These are phyloP conservation scores for Termitomyces sp. DNA, from an alignment of 768 basidiomycete genomes.

Conservation along the genomic window DNA sequence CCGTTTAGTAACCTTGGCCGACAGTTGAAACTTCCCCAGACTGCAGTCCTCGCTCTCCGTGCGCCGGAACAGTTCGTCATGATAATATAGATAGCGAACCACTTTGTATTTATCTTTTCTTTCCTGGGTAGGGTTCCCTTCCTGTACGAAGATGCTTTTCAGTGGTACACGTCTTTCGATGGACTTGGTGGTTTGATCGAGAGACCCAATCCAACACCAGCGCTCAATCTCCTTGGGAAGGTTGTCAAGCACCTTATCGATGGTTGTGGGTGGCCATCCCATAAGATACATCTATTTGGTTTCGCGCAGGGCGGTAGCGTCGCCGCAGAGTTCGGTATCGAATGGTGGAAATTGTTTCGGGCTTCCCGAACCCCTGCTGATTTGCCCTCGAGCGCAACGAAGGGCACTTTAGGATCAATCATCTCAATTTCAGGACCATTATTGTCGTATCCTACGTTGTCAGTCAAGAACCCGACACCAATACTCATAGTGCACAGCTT, in stretches of 20 bases:
- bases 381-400: slow-evolving; percentile 16
- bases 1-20: slow-evolving; percentile 76
- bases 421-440: slow-evolving; percentile 71
- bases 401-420: slow-evolving; percentile 55
- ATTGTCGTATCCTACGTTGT: slow-evolving; percentile 71
- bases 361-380: slow-evolving; percentile 9
- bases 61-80: slow-evolving; percentile 71
- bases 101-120: not conserved
- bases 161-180: slow-evolving; percentile 88
- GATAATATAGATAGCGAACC: not conserved
- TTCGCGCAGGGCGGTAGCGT: slow-evolving; percentile 86
- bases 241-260: slow-evolving; percentile 54
- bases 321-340: slow-evolving; percentile 62
- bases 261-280: slow-evolving; percentile 62
- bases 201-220: slow-evolving; percentile 70
- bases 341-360: slow-evolving; percentile 47
- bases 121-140: slow-evolving; percentile 60
- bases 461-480: slow-evolving; percentile 53
- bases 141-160: slow-evolving; percentile 74
- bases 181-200: slow-evolving; percentile 68
- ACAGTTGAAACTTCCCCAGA: slow-evolving; percentile 83
- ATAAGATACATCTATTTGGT: slow-evolving; percentile 82
- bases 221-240: slow-evolving; percentile 52
- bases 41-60: slow-evolving; percentile 76
- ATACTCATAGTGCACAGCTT: slow-evolving; percentile 57